phyloP scores from a whole-genome alignment of 1,284 basidiomycete genomes.

The Moesziomyces sp. region DNA sequence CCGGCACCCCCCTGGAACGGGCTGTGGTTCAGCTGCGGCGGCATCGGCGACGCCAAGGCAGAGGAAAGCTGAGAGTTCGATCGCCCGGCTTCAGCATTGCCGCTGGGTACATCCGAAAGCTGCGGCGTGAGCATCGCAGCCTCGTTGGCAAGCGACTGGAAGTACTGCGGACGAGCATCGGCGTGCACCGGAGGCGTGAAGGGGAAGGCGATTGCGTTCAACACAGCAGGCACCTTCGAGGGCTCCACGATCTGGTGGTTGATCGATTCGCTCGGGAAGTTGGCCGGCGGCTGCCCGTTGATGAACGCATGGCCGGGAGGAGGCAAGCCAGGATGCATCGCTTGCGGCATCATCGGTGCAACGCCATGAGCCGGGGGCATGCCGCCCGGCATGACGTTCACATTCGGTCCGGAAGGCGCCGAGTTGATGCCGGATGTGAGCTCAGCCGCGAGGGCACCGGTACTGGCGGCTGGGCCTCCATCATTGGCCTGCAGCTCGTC shows the following conservation, averaged over 20 bases:
- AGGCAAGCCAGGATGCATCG: conserved; percentile 20
- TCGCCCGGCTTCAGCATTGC: conserved; percentile 12
- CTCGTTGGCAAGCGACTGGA: conserved; percentile 45
- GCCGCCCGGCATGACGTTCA: not conserved
- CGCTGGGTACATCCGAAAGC: conserved; percentile 30
- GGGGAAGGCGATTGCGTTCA: conserved; percentile 59
- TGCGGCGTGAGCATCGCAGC: conserved; percentile 43
- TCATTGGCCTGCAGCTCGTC: conserved; percentile 36
- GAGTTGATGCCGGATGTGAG: conserved; percentile 7
- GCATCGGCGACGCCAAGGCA: conserved; percentile 43
- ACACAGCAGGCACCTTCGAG: conserved; percentile 53
- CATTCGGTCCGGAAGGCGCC: conserved; percentile 1
- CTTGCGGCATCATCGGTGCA: conserved; percentile 22
- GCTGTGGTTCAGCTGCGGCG: conserved; percentile 31
- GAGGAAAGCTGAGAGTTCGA: conserved; percentile 31
- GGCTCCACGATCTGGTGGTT: conserved; percentile 61
- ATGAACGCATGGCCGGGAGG: conserved; percentile 39
- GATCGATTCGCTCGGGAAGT: conserved; percentile 50
- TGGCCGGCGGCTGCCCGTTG: conserved; percentile 44
- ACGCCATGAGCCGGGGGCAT: conserved; percentile 9
- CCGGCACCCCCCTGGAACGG: conserved; percentile 30
- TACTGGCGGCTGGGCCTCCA: conserved; percentile 25
- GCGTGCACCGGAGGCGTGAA: conserved; percentile 60
- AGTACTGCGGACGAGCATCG: conserved; percentile 45
- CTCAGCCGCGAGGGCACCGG: conserved; percentile 14